Evolutionary conservation across 805 yeast species (phyloP).

Genomic region (Ascoidea tarda): DNA sequence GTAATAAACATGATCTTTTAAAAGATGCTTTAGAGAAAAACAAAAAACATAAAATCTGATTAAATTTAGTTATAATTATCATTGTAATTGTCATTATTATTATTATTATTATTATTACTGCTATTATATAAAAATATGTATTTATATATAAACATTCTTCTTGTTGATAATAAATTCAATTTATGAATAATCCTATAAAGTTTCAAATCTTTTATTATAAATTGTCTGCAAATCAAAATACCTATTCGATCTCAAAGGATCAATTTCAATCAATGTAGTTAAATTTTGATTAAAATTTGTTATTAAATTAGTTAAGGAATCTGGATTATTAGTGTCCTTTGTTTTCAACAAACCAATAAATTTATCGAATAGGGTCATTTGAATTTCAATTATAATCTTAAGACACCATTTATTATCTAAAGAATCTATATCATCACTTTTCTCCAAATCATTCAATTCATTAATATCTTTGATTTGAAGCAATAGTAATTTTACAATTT

Average conservation of each 20-base stretch:
- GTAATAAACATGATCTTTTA: too few relatives aligned
- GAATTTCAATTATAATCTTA: conserved; percentile 38
- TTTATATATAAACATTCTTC: too few relatives aligned
- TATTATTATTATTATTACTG: too few relatives aligned
- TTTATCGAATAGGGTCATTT: conserved; percentile 18
- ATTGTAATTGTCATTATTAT: too few relatives aligned
- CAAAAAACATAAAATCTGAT: too few relatives aligned
- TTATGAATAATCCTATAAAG: too few relatives aligned
- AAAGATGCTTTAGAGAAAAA: too few relatives aligned
- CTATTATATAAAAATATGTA: too few relatives aligned
- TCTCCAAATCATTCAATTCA: conserved; percentile 62
- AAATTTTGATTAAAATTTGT: conserved; percentile 20
- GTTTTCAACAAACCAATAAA: conserved; percentile 2
- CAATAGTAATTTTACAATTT: conserved; percentile 25
- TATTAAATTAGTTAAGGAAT: conserved; percentile 10
- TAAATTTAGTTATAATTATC: too few relatives aligned
- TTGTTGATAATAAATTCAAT: too few relatives aligned
- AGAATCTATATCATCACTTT: conserved; percentile 40
- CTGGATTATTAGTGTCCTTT: background rate
- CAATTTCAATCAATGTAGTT: conserved; percentile 32
- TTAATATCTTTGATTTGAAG: conserved; percentile 33
- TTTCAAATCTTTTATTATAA: background rate
- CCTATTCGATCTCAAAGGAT: conserved; percentile 51
- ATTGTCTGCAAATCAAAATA: conserved; percentile 27
- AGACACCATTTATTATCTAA: conserved; percentile 65